phyloP scores from a whole-genome alignment of 1,139 yeast genomes.

The Cylindricascospora bacillispora region DNA sequence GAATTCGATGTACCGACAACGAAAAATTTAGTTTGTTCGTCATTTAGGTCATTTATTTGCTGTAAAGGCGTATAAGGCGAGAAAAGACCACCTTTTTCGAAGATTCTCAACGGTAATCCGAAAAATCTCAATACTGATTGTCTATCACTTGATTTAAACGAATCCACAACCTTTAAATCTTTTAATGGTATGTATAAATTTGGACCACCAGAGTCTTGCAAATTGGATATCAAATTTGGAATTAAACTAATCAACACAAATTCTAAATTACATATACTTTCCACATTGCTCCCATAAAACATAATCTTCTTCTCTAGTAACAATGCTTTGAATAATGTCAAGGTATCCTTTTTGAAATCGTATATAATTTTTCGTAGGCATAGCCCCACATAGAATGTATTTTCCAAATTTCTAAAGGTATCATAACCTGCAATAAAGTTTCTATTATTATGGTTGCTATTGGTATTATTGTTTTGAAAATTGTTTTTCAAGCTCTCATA shows the following conservation, averaged over 20 bases:
- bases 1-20: constrained; percentile 85
- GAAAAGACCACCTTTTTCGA: constrained; percentile 79
- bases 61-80: constrained; percentile 89
- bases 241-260: constrained; percentile 49
- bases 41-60: constrained; percentile 63
- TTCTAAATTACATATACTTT: constrained; percentile 65
- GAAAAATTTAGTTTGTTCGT: constrained; percentile 47
- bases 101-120: constrained; percentile 80
- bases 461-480: constrained; percentile 19
- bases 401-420: constrained; percentile 27
- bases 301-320: constrained; percentile 59
- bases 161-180: constrained; percentile 44
- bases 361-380: constrained; percentile 54
- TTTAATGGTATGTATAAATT: constrained; percentile 44
- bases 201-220: constrained; percentile 77
- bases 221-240: constrained; percentile 61
- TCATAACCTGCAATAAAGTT: constrained; percentile 44
- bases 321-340: constrained; percentile 63
- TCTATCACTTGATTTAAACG: constrained; percentile 68
- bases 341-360: constrained; percentile 46
- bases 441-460: constrained; percentile 35
- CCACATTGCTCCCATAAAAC: constrained; percentile 73
- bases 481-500: constrained; percentile 55
- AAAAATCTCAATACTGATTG: constrained; percentile 64
- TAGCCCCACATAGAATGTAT: constrained; percentile 61